phyloP scores from a whole-genome alignment of 2,329 filamentous ascomycete genomes.

The Penicillium griseofulvum region DNA sequence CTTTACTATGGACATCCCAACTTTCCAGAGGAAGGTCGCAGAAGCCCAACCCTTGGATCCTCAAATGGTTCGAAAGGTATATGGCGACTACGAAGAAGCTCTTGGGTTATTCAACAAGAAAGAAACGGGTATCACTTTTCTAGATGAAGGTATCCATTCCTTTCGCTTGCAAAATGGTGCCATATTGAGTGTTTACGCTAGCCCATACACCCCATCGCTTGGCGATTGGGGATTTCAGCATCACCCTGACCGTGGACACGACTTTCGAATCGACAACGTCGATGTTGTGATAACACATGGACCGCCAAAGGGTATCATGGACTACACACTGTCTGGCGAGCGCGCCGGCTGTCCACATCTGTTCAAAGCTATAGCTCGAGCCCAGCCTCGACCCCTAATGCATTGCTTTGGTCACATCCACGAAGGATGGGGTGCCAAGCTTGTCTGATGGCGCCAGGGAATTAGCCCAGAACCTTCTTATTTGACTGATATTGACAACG shows the following conservation, averaged over 20 bases:
- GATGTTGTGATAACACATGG: conserved; percentile 58
- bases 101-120: conserved; percentile 37
- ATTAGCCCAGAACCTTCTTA: conserved; percentile 39
- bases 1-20: conserved; percentile 31
- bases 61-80: conserved; percentile 34
- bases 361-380: conserved; percentile 27
- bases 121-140: conserved; percentile 45
- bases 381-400: conserved; percentile 29
- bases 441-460: conserved; percentile 51
- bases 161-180: conserved; percentile 55
- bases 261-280: conserved; percentile 34
- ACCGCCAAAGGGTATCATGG: conserved; percentile 53
- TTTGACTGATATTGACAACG: conserved; percentile 49
- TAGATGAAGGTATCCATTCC: conserved; percentile 52
- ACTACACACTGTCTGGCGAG: conserved; percentile 35
- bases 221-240: conserved; percentile 55
- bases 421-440: conserved; percentile 57
- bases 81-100: conserved; percentile 42
- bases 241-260: conserved; percentile 35
- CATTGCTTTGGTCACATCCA: conserved; percentile 47
- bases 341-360: conserved; percentile 34
- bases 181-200: conserved; percentile 51
- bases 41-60: conserved; percentile 31
- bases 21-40: conserved; percentile 23
- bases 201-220: conserved; percentile 51